Percentiles rank a stretch among this genome's conserved stretches.
Evolutionary conservation across 345 rosid species (phyloP).

Genomic region (Eucalyptus curtisii): DNA sequence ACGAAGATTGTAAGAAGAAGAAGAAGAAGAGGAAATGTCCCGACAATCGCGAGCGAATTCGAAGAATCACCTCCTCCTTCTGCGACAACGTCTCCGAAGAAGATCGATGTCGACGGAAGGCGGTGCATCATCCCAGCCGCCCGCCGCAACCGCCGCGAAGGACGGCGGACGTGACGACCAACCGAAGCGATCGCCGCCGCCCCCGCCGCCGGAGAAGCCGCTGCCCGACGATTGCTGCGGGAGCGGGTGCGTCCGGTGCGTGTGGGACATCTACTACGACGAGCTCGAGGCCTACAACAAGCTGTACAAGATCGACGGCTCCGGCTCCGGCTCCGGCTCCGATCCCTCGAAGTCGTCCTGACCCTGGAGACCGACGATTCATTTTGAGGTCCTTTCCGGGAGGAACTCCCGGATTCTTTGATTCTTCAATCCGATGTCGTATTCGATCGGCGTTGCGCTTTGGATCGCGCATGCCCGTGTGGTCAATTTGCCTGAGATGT

Average conservation of each 20-base stretch:
- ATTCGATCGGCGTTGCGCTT: not conserved
- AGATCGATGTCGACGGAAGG: not conserved
- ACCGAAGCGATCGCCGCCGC: not conserved
- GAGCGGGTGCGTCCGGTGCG: slow-evolving; percentile 89
- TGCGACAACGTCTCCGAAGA: not conserved
- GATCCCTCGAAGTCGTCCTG: not conserved
- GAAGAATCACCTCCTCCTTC: not conserved
- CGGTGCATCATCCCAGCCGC: not conserved
- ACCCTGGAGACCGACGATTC: not conserved
- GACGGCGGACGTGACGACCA: not conserved
- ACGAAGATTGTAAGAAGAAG: not conserved
- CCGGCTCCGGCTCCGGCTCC: not conserved
- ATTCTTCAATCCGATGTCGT: not conserved
- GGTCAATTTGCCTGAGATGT: not conserved
- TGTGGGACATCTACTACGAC: slow-evolving; percentile 91
- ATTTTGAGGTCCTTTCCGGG: not conserved
- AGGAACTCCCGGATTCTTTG: not conserved
- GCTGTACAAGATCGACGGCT: slow-evolving; percentile 4
- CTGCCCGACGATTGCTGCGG: slow-evolving; percentile 95
- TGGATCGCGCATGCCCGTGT: not conserved
- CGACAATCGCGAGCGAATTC: not conserved
- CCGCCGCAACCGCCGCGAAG: not conserved
- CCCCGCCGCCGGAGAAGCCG: slow-evolving; percentile 69
- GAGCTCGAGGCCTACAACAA: slow-evolving; percentile 71
- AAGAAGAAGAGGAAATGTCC: not conserved